Conservation (phyloP, 1,284 basidiomycete species). For the Tilletia indica region DNA sequence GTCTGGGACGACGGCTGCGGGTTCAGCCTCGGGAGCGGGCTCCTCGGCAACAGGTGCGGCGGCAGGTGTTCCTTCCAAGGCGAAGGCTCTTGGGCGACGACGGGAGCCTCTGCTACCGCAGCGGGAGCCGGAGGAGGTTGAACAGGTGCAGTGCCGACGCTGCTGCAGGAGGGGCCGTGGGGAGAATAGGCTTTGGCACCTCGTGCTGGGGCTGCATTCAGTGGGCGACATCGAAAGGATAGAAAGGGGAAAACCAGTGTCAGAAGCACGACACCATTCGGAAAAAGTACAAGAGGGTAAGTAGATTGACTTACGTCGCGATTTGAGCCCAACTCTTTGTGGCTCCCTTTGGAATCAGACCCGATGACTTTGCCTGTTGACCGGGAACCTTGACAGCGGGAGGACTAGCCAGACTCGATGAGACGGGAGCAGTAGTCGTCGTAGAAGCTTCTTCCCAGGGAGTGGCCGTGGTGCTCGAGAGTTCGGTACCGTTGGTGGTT, state of each 20-base stretch:
- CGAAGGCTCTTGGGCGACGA: constrained; percentile 19
- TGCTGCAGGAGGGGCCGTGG: constrained; percentile 21
- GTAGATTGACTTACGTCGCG: constrained; percentile 37
- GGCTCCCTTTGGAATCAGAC: constrained; percentile 19
- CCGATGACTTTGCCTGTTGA: not conserved
- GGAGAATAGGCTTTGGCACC: constrained; percentile 34
- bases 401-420: constrained; percentile 24
- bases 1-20: constrained; percentile 1
- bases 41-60: not conserved
- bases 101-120: constrained; percentile 21
- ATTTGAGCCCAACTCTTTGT: constrained; percentile 55
- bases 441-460: constrained; percentile 29
- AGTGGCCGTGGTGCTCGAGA: constrained; percentile 22
- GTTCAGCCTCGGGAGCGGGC: constrained; percentile 20
- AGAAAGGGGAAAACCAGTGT: too few species aligned
- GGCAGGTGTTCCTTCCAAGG: not conserved
- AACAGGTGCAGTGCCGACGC: constrained; percentile 15
- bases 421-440: constrained; percentile 31
- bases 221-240: too few species aligned
- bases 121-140: constrained; percentile 24
- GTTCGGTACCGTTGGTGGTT: constrained; percentile 11
- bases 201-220: constrained; percentile 21
- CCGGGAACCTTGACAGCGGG: constrained; percentile 39
- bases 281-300: not conserved
- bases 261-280: too few species aligned